These are phyloP conservation scores for Saccharomyces hybrid DNA, from an alignment of 1,139 yeast genomes.

Conservation along the genomic window DNA sequence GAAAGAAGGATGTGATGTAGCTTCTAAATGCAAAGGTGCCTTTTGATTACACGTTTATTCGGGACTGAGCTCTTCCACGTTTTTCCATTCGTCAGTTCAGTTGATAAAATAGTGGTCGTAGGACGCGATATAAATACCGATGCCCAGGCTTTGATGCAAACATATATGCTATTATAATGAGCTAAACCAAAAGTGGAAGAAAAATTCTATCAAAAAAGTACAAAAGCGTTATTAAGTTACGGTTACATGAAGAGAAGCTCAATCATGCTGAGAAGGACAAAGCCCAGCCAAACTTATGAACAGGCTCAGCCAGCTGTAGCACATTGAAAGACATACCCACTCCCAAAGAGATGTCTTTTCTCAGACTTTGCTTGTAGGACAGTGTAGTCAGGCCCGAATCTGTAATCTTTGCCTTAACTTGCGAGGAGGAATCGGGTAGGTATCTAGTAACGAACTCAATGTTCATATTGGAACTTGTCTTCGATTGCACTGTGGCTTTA, in stretches of 20 bases:
- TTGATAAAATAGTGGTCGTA: too few species aligned
- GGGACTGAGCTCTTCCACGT: too few species aligned
- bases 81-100: too few species aligned
- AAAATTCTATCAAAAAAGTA: too few species aligned
- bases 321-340: conserved; percentile 97
- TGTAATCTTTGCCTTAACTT: conserved; percentile 93
- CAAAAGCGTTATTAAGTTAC: not conserved
- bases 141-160: too few species aligned
- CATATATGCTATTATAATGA: not conserved
- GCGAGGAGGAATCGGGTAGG: conserved; percentile 76
- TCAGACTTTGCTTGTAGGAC: conserved; percentile 88
- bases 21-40: too few species aligned
- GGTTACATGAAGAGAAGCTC: not conserved
- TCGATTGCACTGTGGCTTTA: conserved; percentile 93
- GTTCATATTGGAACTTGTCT: conserved; percentile 62
- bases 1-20: too few species aligned
- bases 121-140: too few species aligned
- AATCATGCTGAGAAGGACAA: conserved; percentile 39
- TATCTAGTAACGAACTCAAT: conserved; percentile 96
- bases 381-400: conserved; percentile 93
- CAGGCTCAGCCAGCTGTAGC: conserved; percentile 89
- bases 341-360: conserved; percentile 95
- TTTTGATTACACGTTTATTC: too few species aligned
- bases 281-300: conserved; percentile 95
- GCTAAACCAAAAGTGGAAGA: not conserved